These are phyloP conservation scores for Metschnikowia lochheadii DNA, from an alignment of 805 yeast species.

Conservation along the genomic window DNA sequence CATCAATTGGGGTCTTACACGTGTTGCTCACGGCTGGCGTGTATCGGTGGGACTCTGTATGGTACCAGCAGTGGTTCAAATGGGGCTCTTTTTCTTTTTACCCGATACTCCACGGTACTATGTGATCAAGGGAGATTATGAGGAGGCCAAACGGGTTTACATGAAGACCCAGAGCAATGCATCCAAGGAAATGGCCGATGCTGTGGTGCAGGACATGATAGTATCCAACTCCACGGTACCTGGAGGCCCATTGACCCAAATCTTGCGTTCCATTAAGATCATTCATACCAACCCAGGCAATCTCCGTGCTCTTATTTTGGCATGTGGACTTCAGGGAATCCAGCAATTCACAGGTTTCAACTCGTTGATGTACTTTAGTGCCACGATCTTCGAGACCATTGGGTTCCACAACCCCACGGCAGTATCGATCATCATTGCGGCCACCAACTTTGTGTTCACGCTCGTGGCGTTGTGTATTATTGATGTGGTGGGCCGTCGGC, in stretches of 20 bases:
- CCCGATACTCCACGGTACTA: conserved; percentile 96
- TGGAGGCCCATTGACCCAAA: conserved; percentile 43
- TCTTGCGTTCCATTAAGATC: conserved; percentile 58
- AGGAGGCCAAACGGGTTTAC: conserved; percentile 64
- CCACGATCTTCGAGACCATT: conserved; percentile 86
- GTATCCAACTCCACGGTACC: conserved; percentile 41
- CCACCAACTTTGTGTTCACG: conserved; percentile 89
- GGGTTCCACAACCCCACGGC: conserved; percentile 92
- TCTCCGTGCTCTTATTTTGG: conserved; percentile 82
- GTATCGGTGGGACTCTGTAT: conserved; percentile 85
- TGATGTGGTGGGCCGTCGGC: conserved; percentile 85
- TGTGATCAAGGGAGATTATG: conserved; percentile 63
- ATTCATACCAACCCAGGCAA: conserved; percentile 71
- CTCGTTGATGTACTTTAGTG: conserved; percentile 91
- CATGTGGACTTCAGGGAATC: conserved; percentile 91
- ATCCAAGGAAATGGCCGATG: conserved; percentile 57
- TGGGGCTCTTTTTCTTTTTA: conserved; percentile 71
- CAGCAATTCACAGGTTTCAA: conserved; percentile 98
- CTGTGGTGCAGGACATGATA: conserved; percentile 64
- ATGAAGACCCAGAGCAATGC: conserved; percentile 59
- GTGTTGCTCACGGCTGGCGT: conserved; percentile 85
- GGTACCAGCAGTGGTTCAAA: conserved; percentile 80
- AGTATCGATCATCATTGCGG: conserved; percentile 89
- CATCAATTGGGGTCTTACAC: conserved; percentile 80
- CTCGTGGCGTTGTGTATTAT: conserved; percentile 80